Base-by-base conservation (phyloP, 2,329 filamentous ascomycete species). In the Alternaria alternata region DNA sequence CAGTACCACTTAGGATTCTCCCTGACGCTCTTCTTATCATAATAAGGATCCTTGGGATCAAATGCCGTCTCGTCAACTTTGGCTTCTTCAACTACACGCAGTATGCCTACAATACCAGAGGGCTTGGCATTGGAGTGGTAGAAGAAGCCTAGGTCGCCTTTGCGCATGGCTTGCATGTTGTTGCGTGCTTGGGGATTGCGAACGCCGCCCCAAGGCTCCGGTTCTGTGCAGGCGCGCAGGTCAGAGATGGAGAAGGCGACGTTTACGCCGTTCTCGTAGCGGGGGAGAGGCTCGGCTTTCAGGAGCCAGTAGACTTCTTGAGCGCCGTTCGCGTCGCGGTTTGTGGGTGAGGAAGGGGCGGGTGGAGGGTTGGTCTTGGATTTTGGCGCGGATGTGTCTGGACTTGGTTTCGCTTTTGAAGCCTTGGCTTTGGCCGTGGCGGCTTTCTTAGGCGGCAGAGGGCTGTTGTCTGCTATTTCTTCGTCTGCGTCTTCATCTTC, bases 241-340 rank as follows among this genome's bases (percentile, higher is more conserved):
- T 98, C 94, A 71, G 98, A 93, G 71, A 99, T 97, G 1, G 93
- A 96, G 80, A 98, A 99, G 67, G 88, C 91, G 46, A 97, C 92
- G 75, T 98, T 94, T 51, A 91, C 83, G 1, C 93, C 94, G 55
- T 93, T 94, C 76, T 96, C 93, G 16, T 93, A 81, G 6, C 95
- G 90, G 4, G 93, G 88, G 70, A 96, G 91, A 0, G 95, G 94
- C 80, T 99, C 83, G 41, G 83, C 81, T 68, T 84, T 85, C 73
- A 85, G 78, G 6, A 84, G 78, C 82, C 83, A 85, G 68, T 77
- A 83, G 12, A 71, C 64, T 62, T 75, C 62, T 64, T 78, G 75
- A 4, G 63, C 34, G 48, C 72, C 72, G 32, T 64, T 51, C 6
- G 66, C 57, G 36, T 74, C 64, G 63, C 72, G 73, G 47, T 76